These are phyloP conservation scores for Trichoderma asperellum DNA, from an alignment of 2,329 filamentous ascomycete species.

Conservation along the genomic window DNA sequence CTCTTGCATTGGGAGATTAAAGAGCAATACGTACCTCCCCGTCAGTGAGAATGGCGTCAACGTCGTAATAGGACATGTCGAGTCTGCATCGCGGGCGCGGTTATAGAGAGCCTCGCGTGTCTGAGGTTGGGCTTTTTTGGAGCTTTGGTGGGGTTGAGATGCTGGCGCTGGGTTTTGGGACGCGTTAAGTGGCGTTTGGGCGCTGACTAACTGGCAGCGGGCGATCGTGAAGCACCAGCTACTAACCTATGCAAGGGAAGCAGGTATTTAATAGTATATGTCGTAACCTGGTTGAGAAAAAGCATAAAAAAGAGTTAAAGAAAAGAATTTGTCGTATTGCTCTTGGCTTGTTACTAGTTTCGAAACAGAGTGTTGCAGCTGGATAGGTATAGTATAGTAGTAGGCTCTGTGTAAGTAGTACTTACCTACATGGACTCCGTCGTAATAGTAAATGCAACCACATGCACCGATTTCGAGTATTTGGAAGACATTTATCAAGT, in stretches of 20 bases:
- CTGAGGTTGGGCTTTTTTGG: conserved; percentile 6
- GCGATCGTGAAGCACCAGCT: neutral
- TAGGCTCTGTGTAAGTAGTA: too few relatives aligned
- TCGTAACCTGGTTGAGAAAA: neutral
- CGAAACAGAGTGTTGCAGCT: too few relatives aligned
- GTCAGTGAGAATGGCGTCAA: conserved; percentile 83
- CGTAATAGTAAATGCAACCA: neutral
- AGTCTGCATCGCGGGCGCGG: conserved; percentile 19
- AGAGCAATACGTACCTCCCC: conserved; percentile 63
- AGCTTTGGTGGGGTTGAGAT: neutral
- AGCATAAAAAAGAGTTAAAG: neutral
- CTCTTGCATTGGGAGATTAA: neutral
- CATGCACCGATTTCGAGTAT: neutral
- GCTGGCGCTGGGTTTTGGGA: neutral
- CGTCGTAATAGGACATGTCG: conserved; percentile 77
- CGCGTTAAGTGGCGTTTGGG: conserved; percentile 3
- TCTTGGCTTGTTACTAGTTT: too few relatives aligned
- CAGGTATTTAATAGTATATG: neutral
- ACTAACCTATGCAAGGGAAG: neutral
- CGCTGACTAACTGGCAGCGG: neutral
- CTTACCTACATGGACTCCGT: too few relatives aligned
- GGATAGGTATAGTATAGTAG: too few relatives aligned
- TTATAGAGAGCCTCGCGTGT: neutral
- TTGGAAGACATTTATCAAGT: neutral
- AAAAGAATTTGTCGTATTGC: too few relatives aligned